Base-by-base conservation (phyloP, 2,329 filamentous ascomycete species). In the Bisporella sp. region DNA sequence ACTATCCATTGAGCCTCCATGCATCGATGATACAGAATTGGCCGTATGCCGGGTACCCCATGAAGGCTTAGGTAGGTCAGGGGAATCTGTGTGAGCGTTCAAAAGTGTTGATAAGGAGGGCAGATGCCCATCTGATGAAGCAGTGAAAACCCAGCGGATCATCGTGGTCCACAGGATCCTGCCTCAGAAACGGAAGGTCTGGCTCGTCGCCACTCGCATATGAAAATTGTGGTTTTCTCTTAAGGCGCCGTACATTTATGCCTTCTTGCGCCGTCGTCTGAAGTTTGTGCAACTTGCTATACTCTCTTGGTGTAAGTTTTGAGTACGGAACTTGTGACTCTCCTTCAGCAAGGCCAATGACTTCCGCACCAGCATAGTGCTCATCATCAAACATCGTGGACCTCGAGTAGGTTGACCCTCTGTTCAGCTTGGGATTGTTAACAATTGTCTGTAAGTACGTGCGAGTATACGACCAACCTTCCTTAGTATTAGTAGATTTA, bases 101-200 rank as follows among this genome's bases (percentile, higher is more conserved):
- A 70, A 35, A 9, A 70, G 52, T 9, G 52, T 47, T 29, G 66
- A 66, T 30, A 67, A 64, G 5, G 68, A 68, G 30, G 69, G 69
- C 30, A 73, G 56, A 48, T 71, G 66, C 7, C 65, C 64, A 9
- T 68, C 67, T 21, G 21, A 3, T 21, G 21, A 21, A 37, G n/a
- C 2, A 37, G 35, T 37, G 35, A 8, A n/a, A 8, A n/a, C 8
- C 8, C 35, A n/a, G 35, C 8, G 54, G 32, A 29, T 53, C 33
- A 4, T 51, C 45, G 5, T 49, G 11, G 3, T 47, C 48, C 29
- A 37, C 30, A 5, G 33, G 39, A 11, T 30, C 21, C 9, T 43
- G 11, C 49, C 54, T 12, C 13, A 54, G 47, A 28, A 62, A 65
- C 5, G 57, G 51, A 31, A 62, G 52, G 21, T 54, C 32, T 31